Conservation (phyloP, 2,329 filamentous ascomycete species). For the Thielaviopsis cerberus region DNA sequence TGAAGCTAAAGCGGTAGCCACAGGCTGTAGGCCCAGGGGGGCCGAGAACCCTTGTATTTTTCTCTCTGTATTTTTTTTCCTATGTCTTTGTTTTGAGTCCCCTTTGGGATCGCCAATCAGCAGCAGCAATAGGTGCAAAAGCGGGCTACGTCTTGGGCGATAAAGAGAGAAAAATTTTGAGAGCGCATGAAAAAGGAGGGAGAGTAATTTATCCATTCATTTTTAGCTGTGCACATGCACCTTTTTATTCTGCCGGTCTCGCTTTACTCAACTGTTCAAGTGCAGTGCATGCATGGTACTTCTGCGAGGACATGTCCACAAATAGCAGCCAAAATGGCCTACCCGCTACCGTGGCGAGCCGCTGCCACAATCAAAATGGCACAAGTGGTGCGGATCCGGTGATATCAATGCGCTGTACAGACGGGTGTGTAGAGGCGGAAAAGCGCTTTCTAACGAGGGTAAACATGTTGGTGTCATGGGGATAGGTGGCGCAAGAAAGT, state of each 20-base stretch:
- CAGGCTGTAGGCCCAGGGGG: neutral
- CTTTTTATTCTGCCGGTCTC: too few species aligned
- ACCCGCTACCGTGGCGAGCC: neutral
- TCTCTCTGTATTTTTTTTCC: neutral
- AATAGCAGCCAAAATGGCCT: neutral
- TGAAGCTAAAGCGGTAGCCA: neutral
- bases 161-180: too few species aligned
- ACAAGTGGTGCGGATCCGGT: neutral
- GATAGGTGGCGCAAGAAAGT: neutral
- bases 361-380: neutral
- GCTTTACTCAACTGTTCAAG: too few species aligned
- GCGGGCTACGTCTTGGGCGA: too few species aligned
- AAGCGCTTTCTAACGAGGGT: conserved; percentile 7
- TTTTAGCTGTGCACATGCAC: too few species aligned
- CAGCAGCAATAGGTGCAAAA: neutral
- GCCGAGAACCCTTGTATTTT: neutral
- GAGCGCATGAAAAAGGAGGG: too few species aligned
- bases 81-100: neutral
- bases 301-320: neutral
- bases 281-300: too few species aligned
- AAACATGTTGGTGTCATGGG: conserved; percentile 1
- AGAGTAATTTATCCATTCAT: too few species aligned
- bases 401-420: neutral
- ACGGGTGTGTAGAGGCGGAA: neutral
- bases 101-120: neutral